These are phyloP conservation scores for Rhexocercosporidium sp. DNA, from an alignment of 2,329 filamentous ascomycete species.

Conservation along the genomic window DNA sequence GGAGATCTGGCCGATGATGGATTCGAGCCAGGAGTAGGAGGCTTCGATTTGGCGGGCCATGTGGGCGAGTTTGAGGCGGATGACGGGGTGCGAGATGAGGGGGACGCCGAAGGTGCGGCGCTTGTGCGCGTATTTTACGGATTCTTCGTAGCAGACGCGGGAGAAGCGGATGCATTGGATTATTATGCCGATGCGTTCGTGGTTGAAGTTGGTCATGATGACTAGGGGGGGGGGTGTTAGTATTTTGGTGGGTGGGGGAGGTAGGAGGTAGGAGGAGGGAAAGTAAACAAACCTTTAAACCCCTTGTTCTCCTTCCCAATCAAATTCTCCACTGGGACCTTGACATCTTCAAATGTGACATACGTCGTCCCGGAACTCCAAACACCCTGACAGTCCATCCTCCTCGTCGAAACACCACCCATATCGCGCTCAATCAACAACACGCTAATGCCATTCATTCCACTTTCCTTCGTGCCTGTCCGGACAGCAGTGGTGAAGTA, in stretches of 20 bases:
- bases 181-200: constrained; percentile 98
- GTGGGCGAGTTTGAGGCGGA: constrained; percentile 95
- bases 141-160: constrained; percentile 96
- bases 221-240: constrained; percentile 53
- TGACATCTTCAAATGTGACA: constrained; percentile 98
- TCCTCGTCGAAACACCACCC: constrained; percentile 87
- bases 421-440: constrained; percentile 87
- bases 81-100: constrained; percentile 95
- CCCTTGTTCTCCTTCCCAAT: constrained; percentile 98
- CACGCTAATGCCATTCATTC: constrained; percentile 92
- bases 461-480: constrained; percentile 71
- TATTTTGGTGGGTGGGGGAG: neutral
- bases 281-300: constrained; percentile 70
- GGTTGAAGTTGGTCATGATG: constrained; percentile 99
- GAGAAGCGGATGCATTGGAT: constrained; percentile 96
- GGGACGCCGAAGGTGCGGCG: constrained; percentile 95
- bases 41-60: constrained; percentile 99
- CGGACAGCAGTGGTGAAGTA: constrained; percentile 98
- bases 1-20: constrained; percentile 89
- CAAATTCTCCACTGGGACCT: constrained; percentile 98
- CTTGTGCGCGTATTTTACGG: constrained; percentile 96
- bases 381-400: constrained; percentile 98
- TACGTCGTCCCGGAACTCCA: constrained; percentile 96
- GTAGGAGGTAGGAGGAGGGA: neutral
- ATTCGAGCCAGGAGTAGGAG: constrained; percentile 96